A percentile compares a stretch with the other conserved stretches of the same genome.
phyloP scores from a whole-genome alignment of 2,329 filamentous ascomycete genomes.

The Purpureocillium lavendulum region DNA sequence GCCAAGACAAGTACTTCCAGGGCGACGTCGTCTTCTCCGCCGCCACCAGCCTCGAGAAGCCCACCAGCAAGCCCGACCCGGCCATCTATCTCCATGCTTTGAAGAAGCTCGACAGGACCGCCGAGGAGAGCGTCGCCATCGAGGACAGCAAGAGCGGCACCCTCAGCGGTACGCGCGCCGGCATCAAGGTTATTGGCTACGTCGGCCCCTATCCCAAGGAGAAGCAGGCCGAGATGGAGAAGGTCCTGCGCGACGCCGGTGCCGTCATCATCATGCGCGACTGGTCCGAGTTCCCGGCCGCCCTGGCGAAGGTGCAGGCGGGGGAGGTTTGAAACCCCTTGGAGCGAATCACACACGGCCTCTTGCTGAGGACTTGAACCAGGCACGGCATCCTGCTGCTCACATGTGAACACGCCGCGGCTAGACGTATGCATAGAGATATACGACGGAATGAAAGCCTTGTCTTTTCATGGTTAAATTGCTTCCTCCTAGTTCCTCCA shows the following conservation, averaged over 20 bases:
- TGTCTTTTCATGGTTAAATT: neutral
- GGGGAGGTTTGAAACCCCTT: slow-evolving; percentile 17
- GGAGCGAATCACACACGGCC: neutral
- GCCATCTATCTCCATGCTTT: slow-evolving; percentile 78
- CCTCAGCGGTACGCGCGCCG: slow-evolving; percentile 62
- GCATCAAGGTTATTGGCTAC: slow-evolving; percentile 76
- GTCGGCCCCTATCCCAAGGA: slow-evolving; percentile 65
- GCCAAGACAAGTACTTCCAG: slow-evolving; percentile 73
- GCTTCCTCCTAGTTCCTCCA: slow-evolving; percentile 22
- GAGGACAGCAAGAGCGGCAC: slow-evolving; percentile 87
- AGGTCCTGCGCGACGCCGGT: slow-evolving; percentile 51
- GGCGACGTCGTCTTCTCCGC: slow-evolving; percentile 71
- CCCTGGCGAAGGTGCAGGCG: slow-evolving; percentile 37
- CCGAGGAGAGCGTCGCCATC: slow-evolving; percentile 67
- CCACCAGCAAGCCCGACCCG: slow-evolving; percentile 87
- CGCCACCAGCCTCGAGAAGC: slow-evolving; percentile 65
- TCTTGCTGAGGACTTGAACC: too few relatives aligned
- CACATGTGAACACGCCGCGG: neutral
- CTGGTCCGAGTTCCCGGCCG: slow-evolving; percentile 47
- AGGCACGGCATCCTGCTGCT: too few relatives aligned
- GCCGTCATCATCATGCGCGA: slow-evolving; percentile 53
- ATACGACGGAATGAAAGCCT: slow-evolving; percentile 13
- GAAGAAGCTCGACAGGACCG: slow-evolving; percentile 61
- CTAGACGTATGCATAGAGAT: slow-evolving; percentile 9
- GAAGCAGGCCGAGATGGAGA: slow-evolving; percentile 57